Evolutionary conservation across 2,329 filamentous ascomycete genomes (phyloP), one percentile per base, ranked within the genome.

Genomic region (Penicillium sumatraense): DNA sequence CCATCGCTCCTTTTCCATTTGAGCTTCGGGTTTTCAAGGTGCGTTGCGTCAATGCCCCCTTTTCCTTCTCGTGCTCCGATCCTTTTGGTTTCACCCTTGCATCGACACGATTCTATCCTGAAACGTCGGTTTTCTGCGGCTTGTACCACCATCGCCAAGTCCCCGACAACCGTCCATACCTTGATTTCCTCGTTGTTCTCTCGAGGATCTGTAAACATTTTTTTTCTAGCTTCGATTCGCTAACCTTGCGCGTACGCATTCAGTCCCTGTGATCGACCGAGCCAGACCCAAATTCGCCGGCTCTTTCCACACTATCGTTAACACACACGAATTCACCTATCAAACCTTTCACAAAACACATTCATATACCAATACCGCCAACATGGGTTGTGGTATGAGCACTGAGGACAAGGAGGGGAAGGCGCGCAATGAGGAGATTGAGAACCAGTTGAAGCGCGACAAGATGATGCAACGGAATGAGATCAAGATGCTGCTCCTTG

Each of bases 351-450:
- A 3, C 29, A 26, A 31, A 29, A 46, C 42, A 46, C 42, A 27
- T 31, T 49, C 51, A 21, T 49, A 50, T 51, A 61, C 61, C 51
- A 61, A 53, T 49, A 66, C 77, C 79, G 81, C 75, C 89, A 92
- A 83, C 72, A 99, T 99, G 95, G 95, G 95, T 87, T 99, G 95
- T 79, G 93, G 93, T 81, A 96, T 97, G 91, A 98, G 93, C 78
- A 96, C 95, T 75, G 95, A 98, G 83, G 95, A 98, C 82, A 97
- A 97, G 89, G 95, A 98, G 92, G 93, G 95, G 81, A 98, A 97
- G 90, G 91, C 92, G 83, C 89, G 95, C 70, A 98, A 99, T 77
- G 95, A 99, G 85, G 93, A 98, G 87, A 99, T 99, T 74, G 95
- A 99, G 81, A 98, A 97, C 78, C 93, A 98, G 83, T 83, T 98